Conservation (phyloP, 2,329 filamentous ascomycete species). For the Colletotrichum orbiculare region DNA sequence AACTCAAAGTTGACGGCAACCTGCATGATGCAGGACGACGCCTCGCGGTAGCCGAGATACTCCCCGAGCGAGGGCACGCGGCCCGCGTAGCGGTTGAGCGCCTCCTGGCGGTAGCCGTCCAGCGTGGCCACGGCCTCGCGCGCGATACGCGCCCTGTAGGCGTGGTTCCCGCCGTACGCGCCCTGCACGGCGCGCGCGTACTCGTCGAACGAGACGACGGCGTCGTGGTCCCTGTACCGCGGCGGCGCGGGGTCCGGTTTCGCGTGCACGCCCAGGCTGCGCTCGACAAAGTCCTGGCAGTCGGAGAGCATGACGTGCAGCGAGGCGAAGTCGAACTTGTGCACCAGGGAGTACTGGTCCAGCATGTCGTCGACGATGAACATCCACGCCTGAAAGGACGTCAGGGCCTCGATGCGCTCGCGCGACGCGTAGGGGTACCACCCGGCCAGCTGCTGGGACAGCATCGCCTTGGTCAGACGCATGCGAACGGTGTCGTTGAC, state of each 20-base stretch:
- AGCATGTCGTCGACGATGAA: slow-evolving; percentile 31
- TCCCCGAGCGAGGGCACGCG: slow-evolving; percentile 5
- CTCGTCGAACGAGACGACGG: slow-evolving; percentile 10
- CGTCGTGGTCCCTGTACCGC: slow-evolving; percentile 21
- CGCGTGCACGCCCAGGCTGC: slow-evolving; percentile 9
- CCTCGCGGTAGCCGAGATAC: slow-evolving; percentile 19
- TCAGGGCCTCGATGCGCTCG: slow-evolving; percentile 24
- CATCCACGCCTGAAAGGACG: slow-evolving; percentile 30
- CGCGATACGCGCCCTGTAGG: slow-evolving; percentile 12
- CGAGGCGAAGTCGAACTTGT: slow-evolving; percentile 11
- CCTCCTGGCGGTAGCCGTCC: slow-evolving; percentile 16
- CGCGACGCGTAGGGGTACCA: slow-evolving; percentile 28
- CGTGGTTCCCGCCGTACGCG: slow-evolving; percentile 1
- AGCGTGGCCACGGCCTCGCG: slow-evolving; percentile 17
- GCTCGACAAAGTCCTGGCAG: slow-evolving; percentile 27
- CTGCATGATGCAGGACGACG: slow-evolving; percentile 25
- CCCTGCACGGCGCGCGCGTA: slow-evolving; percentile 2
- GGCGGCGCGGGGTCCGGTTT: not conserved
- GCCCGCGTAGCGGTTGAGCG: slow-evolving; percentile 19
- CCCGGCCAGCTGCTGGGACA: slow-evolving; percentile 22
- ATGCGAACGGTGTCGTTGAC: slow-evolving; percentile 24
- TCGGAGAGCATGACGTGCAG: slow-evolving; percentile 23
- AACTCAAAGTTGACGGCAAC: slow-evolving; percentile 26
- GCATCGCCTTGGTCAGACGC: slow-evolving; percentile 31
- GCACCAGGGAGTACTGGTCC: slow-evolving; percentile 14